These are phyloP conservation scores for Aspergillus novofumigatus DNA, from an alignment of 2,329 filamentous ascomycete genomes.

Conservation along the genomic window DNA sequence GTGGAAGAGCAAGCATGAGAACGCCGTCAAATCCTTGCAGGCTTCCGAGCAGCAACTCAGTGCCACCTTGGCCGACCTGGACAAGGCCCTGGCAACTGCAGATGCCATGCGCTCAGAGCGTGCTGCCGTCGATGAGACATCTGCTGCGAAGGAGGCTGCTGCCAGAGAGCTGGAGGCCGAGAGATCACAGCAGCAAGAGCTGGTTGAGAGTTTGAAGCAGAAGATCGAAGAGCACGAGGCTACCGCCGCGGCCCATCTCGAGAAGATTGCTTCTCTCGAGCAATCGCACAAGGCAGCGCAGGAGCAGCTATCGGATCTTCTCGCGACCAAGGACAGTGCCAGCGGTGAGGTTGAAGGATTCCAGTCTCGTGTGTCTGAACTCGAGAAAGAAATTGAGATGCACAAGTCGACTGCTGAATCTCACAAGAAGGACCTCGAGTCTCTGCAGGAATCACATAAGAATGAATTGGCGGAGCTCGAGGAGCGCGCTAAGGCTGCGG, in stretches of 20 bases:
- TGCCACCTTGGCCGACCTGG: slow-evolving; percentile 68
- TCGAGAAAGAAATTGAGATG: slow-evolving; percentile 54
- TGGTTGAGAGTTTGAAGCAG: slow-evolving; percentile 60
- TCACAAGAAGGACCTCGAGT: slow-evolving; percentile 51
- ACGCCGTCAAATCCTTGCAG: slow-evolving; percentile 66
- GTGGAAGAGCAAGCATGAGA: slow-evolving; percentile 74
- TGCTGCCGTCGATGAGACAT: slow-evolving; percentile 25
- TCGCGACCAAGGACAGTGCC: slow-evolving; percentile 55
- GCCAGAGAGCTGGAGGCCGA: slow-evolving; percentile 49
- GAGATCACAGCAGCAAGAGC: slow-evolving; percentile 54
- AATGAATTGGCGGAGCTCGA: slow-evolving; percentile 40
- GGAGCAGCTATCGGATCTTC: slow-evolving; percentile 63
- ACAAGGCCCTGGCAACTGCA: slow-evolving; percentile 58
- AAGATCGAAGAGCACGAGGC: slow-evolving; percentile 80
- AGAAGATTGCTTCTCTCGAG: slow-evolving; percentile 71
- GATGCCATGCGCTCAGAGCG: slow-evolving; percentile 45
- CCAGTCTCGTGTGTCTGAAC: slow-evolving; percentile 46
- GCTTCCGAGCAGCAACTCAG: slow-evolving; percentile 69
- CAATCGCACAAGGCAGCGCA: slow-evolving; percentile 63
- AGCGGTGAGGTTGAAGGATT: slow-evolving; percentile 46
- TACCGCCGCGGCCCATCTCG: slow-evolving; percentile 63
- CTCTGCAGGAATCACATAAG: slow-evolving; percentile 52
- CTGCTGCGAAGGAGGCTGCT: slow-evolving; percentile 33
- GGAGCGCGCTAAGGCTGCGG: slow-evolving; percentile 32
- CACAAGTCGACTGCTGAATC: slow-evolving; percentile 53